Percentiles rank a stretch among this genome's conserved stretches.
Evolutionary conservation across 805 yeast species (phyloP).

Genomic region (Phaffomyces opuntiae): DNA sequence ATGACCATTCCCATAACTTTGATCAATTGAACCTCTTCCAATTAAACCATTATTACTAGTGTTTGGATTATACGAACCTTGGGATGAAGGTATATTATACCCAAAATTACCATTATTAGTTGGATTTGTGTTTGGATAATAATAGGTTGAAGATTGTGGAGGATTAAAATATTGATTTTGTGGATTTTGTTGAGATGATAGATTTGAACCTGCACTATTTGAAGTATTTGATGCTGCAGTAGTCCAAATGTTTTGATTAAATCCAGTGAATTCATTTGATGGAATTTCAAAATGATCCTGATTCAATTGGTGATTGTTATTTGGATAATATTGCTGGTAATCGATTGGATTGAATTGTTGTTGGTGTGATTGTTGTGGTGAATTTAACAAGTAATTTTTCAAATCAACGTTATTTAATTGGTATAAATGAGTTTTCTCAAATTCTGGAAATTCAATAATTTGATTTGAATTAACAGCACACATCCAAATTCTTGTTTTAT

Average conservation of each 20-base stretch:
- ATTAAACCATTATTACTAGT: no score
- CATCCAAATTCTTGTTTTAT: slow-evolving; percentile 79
- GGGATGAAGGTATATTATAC: slow-evolving; percentile 5
- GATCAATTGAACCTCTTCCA: no score
- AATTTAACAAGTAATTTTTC: neutral
- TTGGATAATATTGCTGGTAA: neutral
- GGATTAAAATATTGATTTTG: neutral
- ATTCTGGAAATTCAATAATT: slow-evolving; percentile 1
- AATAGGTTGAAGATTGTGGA: neutral
- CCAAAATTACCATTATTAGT: neutral
- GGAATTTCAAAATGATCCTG: slow-evolving; percentile 1
- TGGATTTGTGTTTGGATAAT: neutral
- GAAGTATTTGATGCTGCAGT: neutral
- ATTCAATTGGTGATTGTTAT: neutral
- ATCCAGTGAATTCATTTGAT: slow-evolving; percentile 6
- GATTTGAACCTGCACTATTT: no score
- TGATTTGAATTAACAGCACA: slow-evolving; percentile 48
- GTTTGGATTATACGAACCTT: neutral
- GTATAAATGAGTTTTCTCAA: slow-evolving; percentile 4
- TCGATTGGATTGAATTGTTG: neutral
- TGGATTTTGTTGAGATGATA: no score
- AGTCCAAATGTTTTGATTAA: slow-evolving; percentile 12
- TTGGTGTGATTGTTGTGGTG: slow-evolving; percentile 6
- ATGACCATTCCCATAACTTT: neutral
- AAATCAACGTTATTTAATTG: slow-evolving; percentile 6